Evolutionary conservation across 2,329 filamentous ascomycete species (phyloP).

Genomic region (Cladophialophora yegresii): DNA sequence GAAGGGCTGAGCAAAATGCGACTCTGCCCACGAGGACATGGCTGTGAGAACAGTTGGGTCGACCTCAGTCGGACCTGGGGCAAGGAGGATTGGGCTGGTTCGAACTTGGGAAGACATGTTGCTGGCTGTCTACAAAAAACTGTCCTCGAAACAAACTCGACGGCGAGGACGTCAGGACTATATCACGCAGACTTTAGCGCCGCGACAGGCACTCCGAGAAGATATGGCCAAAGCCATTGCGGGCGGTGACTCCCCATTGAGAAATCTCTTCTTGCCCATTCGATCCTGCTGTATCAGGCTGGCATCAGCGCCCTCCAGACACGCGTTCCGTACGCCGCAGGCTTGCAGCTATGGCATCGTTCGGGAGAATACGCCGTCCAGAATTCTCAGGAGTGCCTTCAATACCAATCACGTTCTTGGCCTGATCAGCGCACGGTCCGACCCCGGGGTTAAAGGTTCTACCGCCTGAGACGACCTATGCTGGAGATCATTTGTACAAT

Average conservation of each 20-base stretch:
- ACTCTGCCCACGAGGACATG: slow-evolving; percentile 57
- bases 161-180: neutral
- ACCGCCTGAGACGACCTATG: neutral
- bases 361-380: slow-evolving; percentile 14
- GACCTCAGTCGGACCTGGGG: slow-evolving; percentile 69
- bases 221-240: neutral
- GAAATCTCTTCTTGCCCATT: neutral
- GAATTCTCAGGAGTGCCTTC: slow-evolving; percentile 7
- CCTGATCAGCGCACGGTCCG: slow-evolving; percentile 2
- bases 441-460: slow-evolving; percentile 14
- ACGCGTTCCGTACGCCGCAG: neutral
- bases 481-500: neutral
- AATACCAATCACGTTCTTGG: neutral
- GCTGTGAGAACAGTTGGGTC: slow-evolving; percentile 18
- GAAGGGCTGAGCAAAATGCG: slow-evolving; percentile 85
- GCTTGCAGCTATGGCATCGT: neutral
- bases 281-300: slow-evolving; percentile 3
- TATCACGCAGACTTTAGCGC: neutral
- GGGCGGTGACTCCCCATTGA: neutral
- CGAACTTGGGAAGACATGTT: slow-evolving; percentile 14
- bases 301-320: neutral
- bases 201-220: neutral
- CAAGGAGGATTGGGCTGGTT: slow-evolving; percentile 69
- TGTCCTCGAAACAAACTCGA: neutral
- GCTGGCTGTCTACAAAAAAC: neutral